phyloP scores from a whole-genome alignment of 1,284 basidiomycete genomes.

The Meripilus lineatus region DNA sequence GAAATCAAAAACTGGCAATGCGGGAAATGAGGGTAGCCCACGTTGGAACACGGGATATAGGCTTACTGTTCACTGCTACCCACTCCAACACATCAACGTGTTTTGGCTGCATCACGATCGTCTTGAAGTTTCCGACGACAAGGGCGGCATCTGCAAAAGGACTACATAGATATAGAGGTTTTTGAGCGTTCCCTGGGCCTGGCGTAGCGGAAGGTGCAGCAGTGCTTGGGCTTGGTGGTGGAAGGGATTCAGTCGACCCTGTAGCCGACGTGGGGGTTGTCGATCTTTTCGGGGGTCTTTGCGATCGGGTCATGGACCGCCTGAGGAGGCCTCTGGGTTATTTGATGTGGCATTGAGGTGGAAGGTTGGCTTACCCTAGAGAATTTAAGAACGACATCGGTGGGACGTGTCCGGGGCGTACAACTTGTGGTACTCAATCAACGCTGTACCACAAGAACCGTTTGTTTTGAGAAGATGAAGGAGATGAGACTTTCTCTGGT shows the following conservation, averaged over 20 bases:
- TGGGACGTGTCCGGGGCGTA: no score
- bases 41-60: not conserved
- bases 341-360: conserved; percentile 2
- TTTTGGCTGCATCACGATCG: conserved; percentile 95
- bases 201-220: conserved; percentile 37
- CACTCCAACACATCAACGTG: conserved; percentile 98
- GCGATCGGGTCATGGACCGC: conserved; percentile 66
- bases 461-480: no score
- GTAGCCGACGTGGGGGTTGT: conserved; percentile 67
- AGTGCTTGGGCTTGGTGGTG: conserved; percentile 37
- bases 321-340: conserved; percentile 29
- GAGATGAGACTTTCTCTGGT: no score
- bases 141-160: conserved; percentile 96
- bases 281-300: conserved; percentile 58
- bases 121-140: conserved; percentile 98
- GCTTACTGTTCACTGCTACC: conserved; percentile 94
- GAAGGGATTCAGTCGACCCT: conserved; percentile 34
- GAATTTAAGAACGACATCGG: conserved; percentile 79
- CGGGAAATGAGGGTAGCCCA: conserved; percentile 1
- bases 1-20: conserved; percentile 79
- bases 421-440: no score
- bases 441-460: no score
- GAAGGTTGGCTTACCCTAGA: conserved; percentile 49
- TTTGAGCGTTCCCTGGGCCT: no score
- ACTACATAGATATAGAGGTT: conserved; percentile 87